Percentiles rank a stretch among this genome's conserved stretches.
These are phyloP conservation scores for Penicillium brasilianum DNA, from an alignment of 2,329 filamentous ascomycete species.

Conservation along the genomic window DNA sequence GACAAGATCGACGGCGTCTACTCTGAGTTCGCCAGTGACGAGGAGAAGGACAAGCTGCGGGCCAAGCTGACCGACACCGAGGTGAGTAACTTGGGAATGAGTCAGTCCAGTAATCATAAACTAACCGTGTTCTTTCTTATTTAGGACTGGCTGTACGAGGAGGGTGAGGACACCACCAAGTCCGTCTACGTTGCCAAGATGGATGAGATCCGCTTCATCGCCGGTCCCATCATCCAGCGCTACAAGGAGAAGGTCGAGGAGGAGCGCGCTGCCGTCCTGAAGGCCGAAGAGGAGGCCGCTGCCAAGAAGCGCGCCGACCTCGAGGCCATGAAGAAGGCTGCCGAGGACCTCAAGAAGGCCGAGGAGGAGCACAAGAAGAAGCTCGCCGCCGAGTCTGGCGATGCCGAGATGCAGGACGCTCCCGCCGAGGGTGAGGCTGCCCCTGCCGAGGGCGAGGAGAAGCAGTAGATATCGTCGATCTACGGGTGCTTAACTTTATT, in stretches of 20 bases:
- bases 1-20: constrained; percentile 95
- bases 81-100: constrained; percentile 62
- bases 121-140: constrained; percentile 30
- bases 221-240: constrained; percentile 89
- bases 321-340: constrained; percentile 78
- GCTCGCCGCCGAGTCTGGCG: constrained; percentile 41
- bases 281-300: constrained; percentile 68
- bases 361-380: constrained; percentile 52
- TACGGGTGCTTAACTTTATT: constrained; percentile 5
- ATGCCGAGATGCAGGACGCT: constrained; percentile 67
- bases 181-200: constrained; percentile 92
- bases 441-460: constrained; percentile 42
- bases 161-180: constrained; percentile 93
- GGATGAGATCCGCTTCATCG: constrained; percentile 89
- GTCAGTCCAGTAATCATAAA: neutral
- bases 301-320: constrained; percentile 67
- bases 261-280: constrained; percentile 74
- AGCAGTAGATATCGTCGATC: constrained; percentile 39
- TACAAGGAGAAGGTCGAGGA: constrained; percentile 94
- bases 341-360: constrained; percentile 67
- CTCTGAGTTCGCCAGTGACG: constrained; percentile 83
- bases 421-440: constrained; percentile 48
- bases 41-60: constrained; percentile 87
- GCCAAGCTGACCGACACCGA: constrained; percentile 82
- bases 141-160: constrained; percentile 97